Percentiles rank a stretch among this genome's conserved stretches.
Conservation (phyloP, 805 yeast genomes). For the Spathaspora hagerdaliae region DNA sequence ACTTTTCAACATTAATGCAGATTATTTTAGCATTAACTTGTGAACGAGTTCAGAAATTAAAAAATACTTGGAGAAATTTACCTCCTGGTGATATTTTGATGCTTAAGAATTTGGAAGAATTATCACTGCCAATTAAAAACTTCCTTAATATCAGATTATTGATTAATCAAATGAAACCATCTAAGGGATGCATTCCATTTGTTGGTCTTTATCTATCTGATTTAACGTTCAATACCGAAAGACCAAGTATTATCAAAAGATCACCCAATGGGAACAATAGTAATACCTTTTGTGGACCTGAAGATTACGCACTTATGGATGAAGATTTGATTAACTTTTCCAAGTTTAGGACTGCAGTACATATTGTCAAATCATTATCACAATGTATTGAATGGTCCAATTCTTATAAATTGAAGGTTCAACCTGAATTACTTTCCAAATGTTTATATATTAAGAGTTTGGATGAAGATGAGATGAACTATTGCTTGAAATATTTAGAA, state of each 20-base stretch:
- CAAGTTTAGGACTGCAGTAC: slow-evolving; percentile 71
- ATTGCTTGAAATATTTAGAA: slow-evolving; percentile 6
- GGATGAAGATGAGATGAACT: slow-evolving; percentile 67
- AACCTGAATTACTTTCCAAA: slow-evolving; percentile 69
- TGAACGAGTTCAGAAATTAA: slow-evolving; percentile 52
- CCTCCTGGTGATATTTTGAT: slow-evolving; percentile 68
- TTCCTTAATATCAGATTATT: slow-evolving; percentile 64
- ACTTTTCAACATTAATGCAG: slow-evolving; percentile 85
- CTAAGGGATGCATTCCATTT: slow-evolving; percentile 84
- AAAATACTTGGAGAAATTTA: slow-evolving; percentile 69
- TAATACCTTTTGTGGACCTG: slow-evolving; percentile 1
- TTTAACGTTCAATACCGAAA: slow-evolving; percentile 67
- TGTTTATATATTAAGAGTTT: slow-evolving; percentile 78
- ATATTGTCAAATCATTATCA: slow-evolving; percentile 70
- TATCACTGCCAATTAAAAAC: slow-evolving; percentile 73
- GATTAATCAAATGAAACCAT: slow-evolving; percentile 54
- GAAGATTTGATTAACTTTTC: slow-evolving; percentile 63
- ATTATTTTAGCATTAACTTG: slow-evolving; percentile 77
- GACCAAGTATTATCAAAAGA: slow-evolving; percentile 45
- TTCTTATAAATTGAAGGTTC: slow-evolving; percentile 52
- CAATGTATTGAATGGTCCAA: slow-evolving; percentile 84
- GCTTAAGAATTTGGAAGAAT: slow-evolving; percentile 62
- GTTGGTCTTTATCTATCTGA: slow-evolving; percentile 84
- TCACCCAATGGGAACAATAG: not conserved
- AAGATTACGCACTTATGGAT: not conserved